Evolutionary conservation across 2,329 filamentous ascomycete species (phyloP).

Genomic region (Diaporthe longicolla): DNA sequence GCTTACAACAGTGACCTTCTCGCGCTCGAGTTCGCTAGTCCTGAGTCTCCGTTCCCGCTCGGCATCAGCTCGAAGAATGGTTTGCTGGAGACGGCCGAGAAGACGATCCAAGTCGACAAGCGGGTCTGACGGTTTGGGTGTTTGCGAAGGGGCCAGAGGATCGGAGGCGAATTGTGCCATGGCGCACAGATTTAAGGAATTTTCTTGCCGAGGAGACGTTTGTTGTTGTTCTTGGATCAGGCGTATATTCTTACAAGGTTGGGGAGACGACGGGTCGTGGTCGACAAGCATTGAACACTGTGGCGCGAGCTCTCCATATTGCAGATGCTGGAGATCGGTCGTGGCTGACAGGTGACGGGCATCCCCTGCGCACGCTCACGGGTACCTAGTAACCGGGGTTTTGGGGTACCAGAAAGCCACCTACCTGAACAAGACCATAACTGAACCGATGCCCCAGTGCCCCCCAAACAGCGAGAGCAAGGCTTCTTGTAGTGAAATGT

Average conservation of each 20-base stretch:
- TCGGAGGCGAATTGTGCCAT: constrained; percentile 40
- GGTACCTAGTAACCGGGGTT: neutral
- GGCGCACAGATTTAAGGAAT: neutral
- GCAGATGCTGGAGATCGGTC: constrained; percentile 17
- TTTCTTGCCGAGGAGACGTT: neutral
- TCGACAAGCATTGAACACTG: constrained; percentile 26
- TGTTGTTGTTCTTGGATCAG: neutral
- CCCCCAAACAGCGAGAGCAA: neutral
- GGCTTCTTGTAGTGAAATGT: too few species aligned
- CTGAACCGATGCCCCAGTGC: too few species aligned
- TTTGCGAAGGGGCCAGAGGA: constrained; percentile 36
- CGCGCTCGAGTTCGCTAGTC: constrained; percentile 76
- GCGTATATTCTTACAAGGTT: neutral
- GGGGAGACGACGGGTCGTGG: constrained; percentile 12
- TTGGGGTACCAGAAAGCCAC: neutral
- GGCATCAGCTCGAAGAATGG: constrained; percentile 72
- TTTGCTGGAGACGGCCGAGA: constrained; percentile 75
- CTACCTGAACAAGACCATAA: neutral
- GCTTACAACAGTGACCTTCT: constrained; percentile 68
- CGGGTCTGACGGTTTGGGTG: constrained; percentile 50
- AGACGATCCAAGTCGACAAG: constrained; percentile 73
- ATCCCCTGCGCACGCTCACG: constrained; percentile 12
- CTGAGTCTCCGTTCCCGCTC: constrained; percentile 71
- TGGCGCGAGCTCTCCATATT: constrained; percentile 37
- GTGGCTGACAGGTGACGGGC: constrained; percentile 31